Evolutionary conservation across 140 eudicot genomes (phyloP).

Genomic region (Anethum foeniculum): DNA sequence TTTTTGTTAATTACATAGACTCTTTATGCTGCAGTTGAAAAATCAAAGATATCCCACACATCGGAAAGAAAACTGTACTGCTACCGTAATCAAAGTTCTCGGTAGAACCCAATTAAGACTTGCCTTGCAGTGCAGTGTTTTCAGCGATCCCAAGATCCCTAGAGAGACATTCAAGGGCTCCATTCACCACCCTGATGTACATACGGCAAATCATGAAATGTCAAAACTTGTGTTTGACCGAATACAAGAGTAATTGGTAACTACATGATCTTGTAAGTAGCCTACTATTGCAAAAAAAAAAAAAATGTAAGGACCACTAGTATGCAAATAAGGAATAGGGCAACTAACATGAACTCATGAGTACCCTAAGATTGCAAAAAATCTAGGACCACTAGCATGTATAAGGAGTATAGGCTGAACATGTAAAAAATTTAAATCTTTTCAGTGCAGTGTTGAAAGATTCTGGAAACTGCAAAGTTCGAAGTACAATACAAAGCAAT

Average conservation of each 20-base stretch:
- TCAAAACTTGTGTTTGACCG: neutral
- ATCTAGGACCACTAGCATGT: neutral
- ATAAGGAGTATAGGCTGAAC: neutral
- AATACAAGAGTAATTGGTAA: neutral
- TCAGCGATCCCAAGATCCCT: constrained; percentile 88
- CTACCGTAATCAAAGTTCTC: neutral
- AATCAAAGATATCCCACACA: neutral
- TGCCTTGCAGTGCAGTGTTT: constrained; percentile 88
- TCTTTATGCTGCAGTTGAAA: neutral
- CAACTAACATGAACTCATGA: neutral
- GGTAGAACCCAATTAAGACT: constrained; percentile 18
- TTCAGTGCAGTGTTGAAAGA: neutral
- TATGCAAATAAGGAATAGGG: neutral
- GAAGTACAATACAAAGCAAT: neutral
- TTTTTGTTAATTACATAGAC: neutral
- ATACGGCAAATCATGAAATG: neutral
- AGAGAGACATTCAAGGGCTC: constrained; percentile 87
- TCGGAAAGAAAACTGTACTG: neutral
- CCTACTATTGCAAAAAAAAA: neutral
- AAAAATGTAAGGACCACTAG: no score
- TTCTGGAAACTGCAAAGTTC: neutral
- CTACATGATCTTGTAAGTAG: neutral
- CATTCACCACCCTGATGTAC: constrained; percentile 82
- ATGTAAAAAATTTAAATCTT: neutral
- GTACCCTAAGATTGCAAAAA: neutral